Evolutionary conservation across 2,329 filamentous ascomycete species (phyloP).

Genomic region (Claviceps purpurea): DNA sequence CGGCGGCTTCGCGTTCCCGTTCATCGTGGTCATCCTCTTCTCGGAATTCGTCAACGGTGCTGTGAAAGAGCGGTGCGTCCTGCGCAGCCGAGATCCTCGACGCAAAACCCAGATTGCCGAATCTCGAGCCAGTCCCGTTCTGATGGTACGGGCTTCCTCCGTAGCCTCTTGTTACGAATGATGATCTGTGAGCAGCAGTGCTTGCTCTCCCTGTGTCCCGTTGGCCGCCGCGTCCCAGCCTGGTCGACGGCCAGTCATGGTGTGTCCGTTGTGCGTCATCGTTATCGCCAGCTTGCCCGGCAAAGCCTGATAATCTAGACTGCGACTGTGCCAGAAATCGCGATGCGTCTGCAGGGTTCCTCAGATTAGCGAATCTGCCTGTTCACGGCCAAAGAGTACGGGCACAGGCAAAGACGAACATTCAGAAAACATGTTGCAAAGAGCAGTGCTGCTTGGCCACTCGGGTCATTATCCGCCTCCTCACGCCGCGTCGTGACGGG

Average conservation of each 20-base stretch:
- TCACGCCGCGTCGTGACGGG: conserved; percentile 12
- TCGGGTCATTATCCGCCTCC: conserved; percentile 20
- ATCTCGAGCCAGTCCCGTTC: conserved; percentile 55
- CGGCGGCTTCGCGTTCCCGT: conserved; percentile 80
- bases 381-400: neutral
- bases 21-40: conserved; percentile 91
- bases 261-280: conserved; percentile 13
- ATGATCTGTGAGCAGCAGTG: conserved; percentile 24
- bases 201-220: conserved; percentile 18
- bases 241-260: conserved; percentile 21
- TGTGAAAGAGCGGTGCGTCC: conserved; percentile 89
- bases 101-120: conserved; percentile 61
- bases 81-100: conserved; percentile 59
- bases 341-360: conserved; percentile 61
- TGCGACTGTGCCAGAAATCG: conserved; percentile 94
- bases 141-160: conserved; percentile 73
- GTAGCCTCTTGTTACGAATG: conserved; percentile 31
- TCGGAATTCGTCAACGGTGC: conserved; percentile 75
- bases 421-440: conserved; percentile 51
- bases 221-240: conserved; percentile 19
- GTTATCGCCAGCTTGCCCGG: conserved; percentile 40
- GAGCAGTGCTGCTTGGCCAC: conserved; percentile 4
- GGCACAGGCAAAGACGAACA: conserved; percentile 43
- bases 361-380: neutral
- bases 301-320: conserved; percentile 65